These are phyloP conservation scores for Fusarium tjaetaba DNA, from an alignment of 2,329 filamentous ascomycete species.

Conservation along the genomic window DNA sequence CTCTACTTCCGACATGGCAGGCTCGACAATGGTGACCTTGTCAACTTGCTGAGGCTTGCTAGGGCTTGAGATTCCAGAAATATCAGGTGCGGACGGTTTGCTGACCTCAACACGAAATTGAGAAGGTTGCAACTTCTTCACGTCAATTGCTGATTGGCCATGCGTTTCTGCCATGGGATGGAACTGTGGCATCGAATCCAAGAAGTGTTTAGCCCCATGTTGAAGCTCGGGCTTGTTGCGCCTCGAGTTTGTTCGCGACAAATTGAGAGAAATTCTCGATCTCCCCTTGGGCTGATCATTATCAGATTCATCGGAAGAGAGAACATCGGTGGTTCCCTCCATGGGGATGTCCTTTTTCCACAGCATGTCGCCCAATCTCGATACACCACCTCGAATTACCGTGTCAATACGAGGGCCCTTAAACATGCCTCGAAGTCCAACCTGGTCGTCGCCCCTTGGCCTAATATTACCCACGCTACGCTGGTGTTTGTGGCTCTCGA, in stretches of 20 bases:
- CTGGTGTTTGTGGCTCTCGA: conserved; percentile 60
- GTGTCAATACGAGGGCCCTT: conserved; percentile 80
- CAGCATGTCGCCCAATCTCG: conserved; percentile 65
- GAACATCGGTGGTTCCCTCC: conserved; percentile 50
- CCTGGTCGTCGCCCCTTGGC: conserved; percentile 49
- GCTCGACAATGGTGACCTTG: conserved; percentile 37
- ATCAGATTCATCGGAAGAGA: conserved; percentile 62
- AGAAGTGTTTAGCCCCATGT: conserved; percentile 55
- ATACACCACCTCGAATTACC: conserved; percentile 69
- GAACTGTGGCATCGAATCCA: conserved; percentile 64
- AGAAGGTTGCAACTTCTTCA: conserved; percentile 43
- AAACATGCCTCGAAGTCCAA: conserved; percentile 72
- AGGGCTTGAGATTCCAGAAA: conserved; percentile 54
- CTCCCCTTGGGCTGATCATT: conserved; percentile 54
- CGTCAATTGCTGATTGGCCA: conserved; percentile 22
- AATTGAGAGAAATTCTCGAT: conserved; percentile 47
- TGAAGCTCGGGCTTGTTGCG: conserved; percentile 45
- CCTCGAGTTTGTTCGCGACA: conserved; percentile 50
- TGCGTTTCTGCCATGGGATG: conserved; percentile 48
- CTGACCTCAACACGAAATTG: conserved; percentile 58
- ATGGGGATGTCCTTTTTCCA: conserved; percentile 62
- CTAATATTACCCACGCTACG: conserved; percentile 61
- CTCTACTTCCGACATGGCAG: conserved; percentile 54
- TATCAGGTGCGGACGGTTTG: conserved; percentile 61
- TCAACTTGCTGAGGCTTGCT: conserved; percentile 46